phyloP scores from a whole-genome alignment of 2,329 filamentous ascomycete species.

The Hypoxylon sp. region DNA sequence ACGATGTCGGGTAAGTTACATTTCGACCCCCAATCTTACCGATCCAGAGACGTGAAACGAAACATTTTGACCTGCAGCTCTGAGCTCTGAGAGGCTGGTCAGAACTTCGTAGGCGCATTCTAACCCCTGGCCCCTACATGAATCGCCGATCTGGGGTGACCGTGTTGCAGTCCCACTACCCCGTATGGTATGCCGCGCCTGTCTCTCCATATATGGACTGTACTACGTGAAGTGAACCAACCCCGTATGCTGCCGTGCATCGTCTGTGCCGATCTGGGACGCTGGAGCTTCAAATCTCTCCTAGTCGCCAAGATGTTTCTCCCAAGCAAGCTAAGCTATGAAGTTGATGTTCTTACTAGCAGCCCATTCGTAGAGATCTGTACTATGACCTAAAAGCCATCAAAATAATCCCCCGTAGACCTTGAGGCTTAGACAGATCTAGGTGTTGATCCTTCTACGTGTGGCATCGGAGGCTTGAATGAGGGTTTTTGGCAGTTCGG shows the following conservation, averaged over 20 bases:
- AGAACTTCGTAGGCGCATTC: not conserved
- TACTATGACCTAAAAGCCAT: not conserved
- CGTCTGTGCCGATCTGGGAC: slow-evolving; percentile 17
- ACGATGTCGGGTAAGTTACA: slow-evolving; percentile 16
- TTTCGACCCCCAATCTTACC: slow-evolving; percentile 30
- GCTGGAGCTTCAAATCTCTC: slow-evolving; percentile 9
- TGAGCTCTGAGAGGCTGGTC: slow-evolving; percentile 15
- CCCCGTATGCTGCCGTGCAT: slow-evolving; percentile 18
- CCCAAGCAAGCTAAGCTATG: not conserved
- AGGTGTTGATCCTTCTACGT: slow-evolving; percentile 32
- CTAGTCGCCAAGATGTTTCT: slow-evolving; percentile 2
- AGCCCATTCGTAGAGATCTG: not conserved
- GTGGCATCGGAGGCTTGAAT: slow-evolving; percentile 30
- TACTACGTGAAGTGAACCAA: slow-evolving; percentile 26
- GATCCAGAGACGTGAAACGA: slow-evolving; percentile 32
- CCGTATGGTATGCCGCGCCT: slow-evolving; percentile 30
- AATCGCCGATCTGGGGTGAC: slow-evolving; percentile 39
- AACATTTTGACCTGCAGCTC: slow-evolving; percentile 16
- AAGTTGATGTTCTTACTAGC: slow-evolving; percentile 2
- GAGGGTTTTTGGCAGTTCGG: slow-evolving; percentile 31
- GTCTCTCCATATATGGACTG: slow-evolving; percentile 8
- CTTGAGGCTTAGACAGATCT: slow-evolving; percentile 18
- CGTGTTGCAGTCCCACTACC: slow-evolving; percentile 22
- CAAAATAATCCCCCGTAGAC: slow-evolving; percentile 12
- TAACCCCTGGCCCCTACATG: slow-evolving; percentile 22